Conservation (phyloP, 2,329 filamentous ascomycete genomes). For the Fonsecaea nubica region DNA sequence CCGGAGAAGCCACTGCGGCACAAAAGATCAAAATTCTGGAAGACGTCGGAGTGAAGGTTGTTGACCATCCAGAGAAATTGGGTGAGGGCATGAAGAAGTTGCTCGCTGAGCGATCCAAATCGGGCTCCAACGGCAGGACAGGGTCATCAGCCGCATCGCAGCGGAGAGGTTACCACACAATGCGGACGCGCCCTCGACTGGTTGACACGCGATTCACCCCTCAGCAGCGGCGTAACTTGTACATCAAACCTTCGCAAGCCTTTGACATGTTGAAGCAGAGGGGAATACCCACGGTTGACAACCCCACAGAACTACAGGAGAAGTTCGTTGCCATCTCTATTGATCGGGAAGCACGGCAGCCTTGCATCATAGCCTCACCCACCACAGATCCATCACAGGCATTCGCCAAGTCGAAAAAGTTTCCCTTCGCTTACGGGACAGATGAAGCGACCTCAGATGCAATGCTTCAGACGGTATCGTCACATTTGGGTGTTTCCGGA, state of each 20-base stretch:
- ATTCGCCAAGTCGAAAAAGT: slow-evolving; percentile 56
- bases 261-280: slow-evolving; percentile 62
- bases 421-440: slow-evolving; percentile 67
- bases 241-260: slow-evolving; percentile 62
- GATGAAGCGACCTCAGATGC: slow-evolving; percentile 55
- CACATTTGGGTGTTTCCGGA: slow-evolving; percentile 61
- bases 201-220: neutral
- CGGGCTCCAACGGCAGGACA: slow-evolving; percentile 44
- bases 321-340: slow-evolving; percentile 69
- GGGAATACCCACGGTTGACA: slow-evolving; percentile 53
- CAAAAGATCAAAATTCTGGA: slow-evolving; percentile 73
- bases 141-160: slow-evolving; percentile 44
- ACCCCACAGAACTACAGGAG: slow-evolving; percentile 48
- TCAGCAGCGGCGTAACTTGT: slow-evolving; percentile 59
- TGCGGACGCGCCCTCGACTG: slow-evolving; percentile 43
- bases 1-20: slow-evolving; percentile 68
- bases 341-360: slow-evolving; percentile 66
- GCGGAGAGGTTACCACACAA: slow-evolving; percentile 62
- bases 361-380: slow-evolving; percentile 69
- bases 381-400: slow-evolving; percentile 53
- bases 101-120: slow-evolving; percentile 53
- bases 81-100: slow-evolving; percentile 70
- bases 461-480: slow-evolving; percentile 49
- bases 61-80: slow-evolving; percentile 78
- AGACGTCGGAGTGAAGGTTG: slow-evolving; percentile 70